Percentiles rank a stretch among this genome's conserved stretches.
Evolutionary conservation across 345 rosid species (phyloP).

Genomic region (Moricandia arvensis): DNA sequence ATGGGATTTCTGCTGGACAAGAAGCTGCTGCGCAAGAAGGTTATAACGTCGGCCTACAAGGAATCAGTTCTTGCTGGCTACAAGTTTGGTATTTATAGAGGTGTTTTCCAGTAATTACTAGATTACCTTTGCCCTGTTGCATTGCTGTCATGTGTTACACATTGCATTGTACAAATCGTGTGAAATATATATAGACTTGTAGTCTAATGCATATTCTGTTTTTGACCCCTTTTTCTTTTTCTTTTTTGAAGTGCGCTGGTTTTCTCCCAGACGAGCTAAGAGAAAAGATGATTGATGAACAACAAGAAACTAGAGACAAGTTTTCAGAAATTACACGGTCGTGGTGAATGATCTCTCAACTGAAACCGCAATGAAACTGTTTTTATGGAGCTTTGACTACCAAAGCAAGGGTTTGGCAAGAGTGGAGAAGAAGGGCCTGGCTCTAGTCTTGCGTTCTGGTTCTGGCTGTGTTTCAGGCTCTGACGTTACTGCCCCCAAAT

Average conservation of each 20-base stretch:
- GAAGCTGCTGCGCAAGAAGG: conserved; percentile 81
- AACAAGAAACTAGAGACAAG: conserved; percentile 46
- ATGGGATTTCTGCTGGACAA: conserved; percentile 72
- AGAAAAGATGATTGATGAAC: conserved; percentile 48
- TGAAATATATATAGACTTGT: background rate
- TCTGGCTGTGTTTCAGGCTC: no score
- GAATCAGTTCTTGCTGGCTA: conserved; percentile 60
- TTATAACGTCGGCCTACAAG: conserved; percentile 69
- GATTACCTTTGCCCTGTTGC: background rate
- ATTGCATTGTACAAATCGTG: no score
- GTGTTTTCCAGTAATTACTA: conserved; percentile 60
- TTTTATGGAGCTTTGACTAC: conserved; percentile 36
- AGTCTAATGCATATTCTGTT: background rate
- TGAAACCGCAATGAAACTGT: conserved; percentile 49
- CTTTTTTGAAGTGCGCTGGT: conserved; percentile 50
- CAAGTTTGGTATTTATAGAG: conserved; percentile 77
- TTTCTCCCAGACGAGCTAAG: conserved; percentile 57
- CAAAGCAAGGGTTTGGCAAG: conserved; percentile 34
- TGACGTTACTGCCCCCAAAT: no score
- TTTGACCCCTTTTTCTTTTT: no score
- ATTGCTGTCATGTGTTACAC: background rate
- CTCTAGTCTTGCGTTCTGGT: conserved; percentile 17
- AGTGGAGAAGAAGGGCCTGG: conserved; percentile 24
- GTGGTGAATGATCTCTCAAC: conserved; percentile 54
- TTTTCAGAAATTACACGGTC: conserved; percentile 43